These are phyloP conservation scores for Neofusicoccum umdonicola DNA, from an alignment of 2,329 filamentous ascomycete species.

Conservation along the genomic window DNA sequence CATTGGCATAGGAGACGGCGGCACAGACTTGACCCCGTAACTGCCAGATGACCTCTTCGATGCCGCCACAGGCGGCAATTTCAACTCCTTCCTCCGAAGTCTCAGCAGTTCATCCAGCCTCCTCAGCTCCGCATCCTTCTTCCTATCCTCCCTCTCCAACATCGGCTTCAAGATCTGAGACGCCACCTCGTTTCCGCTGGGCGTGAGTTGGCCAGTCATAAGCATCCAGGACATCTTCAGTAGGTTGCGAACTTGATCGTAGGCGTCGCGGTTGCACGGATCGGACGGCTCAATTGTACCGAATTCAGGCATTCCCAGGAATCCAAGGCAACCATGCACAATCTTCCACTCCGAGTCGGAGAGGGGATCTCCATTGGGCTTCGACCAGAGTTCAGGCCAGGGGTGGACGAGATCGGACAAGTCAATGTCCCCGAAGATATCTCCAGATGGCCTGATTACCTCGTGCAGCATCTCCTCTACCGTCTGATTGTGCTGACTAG, in stretches of 20 bases:
- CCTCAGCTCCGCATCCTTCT: background rate
- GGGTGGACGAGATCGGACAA: background rate
- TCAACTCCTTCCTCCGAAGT: background rate
- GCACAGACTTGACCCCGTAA: background rate
- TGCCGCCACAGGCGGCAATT: background rate
- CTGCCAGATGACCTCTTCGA: background rate
- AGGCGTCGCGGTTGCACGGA: background rate
- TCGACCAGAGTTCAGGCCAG: conserved; percentile 5
- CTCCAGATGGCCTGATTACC: no score
- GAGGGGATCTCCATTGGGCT: background rate
- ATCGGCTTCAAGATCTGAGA: background rate
- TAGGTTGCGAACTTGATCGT: background rate
- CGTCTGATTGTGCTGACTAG: no score
- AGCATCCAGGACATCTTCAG: background rate
- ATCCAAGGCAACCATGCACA: background rate
- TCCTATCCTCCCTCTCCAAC: background rate
- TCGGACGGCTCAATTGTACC: background rate
- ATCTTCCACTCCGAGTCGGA: background rate
- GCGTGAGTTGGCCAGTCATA: background rate
- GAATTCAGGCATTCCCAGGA: background rate
- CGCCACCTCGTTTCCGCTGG: background rate
- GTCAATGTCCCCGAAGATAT: background rate
- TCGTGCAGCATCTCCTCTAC: no score
- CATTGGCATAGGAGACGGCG: background rate
- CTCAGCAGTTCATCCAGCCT: background rate